Percentiles rank a stretch among this genome's conserved stretches.
Evolutionary conservation across 176 grass and related monocot species (phyloP).

Genomic region (Alloteropsis semialata): DNA sequence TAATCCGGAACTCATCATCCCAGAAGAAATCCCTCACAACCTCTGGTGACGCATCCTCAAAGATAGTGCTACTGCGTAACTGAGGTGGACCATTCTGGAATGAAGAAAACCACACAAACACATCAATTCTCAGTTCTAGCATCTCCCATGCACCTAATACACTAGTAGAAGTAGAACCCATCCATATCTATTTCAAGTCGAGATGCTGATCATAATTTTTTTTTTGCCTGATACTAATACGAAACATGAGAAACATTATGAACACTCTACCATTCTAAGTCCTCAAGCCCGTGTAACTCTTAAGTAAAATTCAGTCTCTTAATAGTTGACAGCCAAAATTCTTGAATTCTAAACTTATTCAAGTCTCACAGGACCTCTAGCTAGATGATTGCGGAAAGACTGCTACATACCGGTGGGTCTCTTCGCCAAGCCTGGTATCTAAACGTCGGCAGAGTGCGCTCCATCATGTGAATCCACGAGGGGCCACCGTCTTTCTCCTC

Average conservation of each 20-base stretch:
- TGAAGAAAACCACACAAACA: conserved; percentile 1
- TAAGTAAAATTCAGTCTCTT: not conserved
- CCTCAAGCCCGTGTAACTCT: not conserved
- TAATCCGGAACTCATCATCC: conserved; percentile 91
- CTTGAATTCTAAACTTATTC: not conserved
- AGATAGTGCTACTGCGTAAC: conserved; percentile 80
- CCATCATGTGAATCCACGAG: conserved; percentile 81
- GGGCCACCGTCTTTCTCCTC: conserved; percentile 81
- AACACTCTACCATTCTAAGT: not conserved
- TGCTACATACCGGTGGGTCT: conserved; percentile 52
- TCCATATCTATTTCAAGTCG: not conserved
- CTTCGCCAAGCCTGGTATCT: conserved; percentile 78
- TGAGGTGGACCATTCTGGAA: conserved; percentile 72
- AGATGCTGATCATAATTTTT: not conserved
- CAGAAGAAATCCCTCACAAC: conserved; percentile 91
- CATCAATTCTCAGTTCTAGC: not conserved
- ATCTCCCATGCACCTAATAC: not conserved
- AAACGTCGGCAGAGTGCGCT: conserved; percentile 51
- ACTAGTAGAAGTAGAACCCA: not conserved
- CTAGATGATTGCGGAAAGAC: not conserved
- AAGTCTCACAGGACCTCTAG: not conserved
- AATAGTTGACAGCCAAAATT: not conserved
- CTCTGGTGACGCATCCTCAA: conserved; percentile 72
- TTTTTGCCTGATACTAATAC: not conserved
- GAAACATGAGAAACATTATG: not conserved